phyloP scores from a whole-genome alignment of 495 filamentous ascomycete species.

The Geopyxis carbonaria region DNA sequence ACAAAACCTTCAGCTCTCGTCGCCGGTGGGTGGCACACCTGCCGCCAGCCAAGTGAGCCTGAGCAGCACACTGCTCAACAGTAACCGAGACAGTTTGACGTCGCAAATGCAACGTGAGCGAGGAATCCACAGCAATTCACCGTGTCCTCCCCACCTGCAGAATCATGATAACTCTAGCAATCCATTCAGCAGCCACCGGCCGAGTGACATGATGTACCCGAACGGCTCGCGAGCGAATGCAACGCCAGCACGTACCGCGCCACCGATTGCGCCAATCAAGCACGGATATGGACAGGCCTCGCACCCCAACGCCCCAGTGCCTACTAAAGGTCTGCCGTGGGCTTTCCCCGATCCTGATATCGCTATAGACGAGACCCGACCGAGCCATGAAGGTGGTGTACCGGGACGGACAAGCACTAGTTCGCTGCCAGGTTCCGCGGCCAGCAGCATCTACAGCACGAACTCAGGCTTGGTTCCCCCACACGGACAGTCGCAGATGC shows the following conservation, averaged over 20 bases:
- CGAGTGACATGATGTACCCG: not conserved
- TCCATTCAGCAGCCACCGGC: not conserved
- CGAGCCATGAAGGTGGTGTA: slow-evolving; percentile 14
- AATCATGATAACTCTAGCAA: not conserved
- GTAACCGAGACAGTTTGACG: slow-evolving; percentile 6
- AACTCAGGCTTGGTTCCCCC: slow-evolving; percentile 13
- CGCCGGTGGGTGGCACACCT: slow-evolving; percentile 21
- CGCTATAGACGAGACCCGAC: slow-evolving; percentile 15
- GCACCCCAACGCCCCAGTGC: slow-evolving; percentile 24
- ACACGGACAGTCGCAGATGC: slow-evolving; percentile 4
- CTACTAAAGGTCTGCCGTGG: slow-evolving; percentile 25
- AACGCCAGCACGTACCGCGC: slow-evolving; percentile 14
- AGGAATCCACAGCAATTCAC: slow-evolving; percentile 24
- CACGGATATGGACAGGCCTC: slow-evolving; percentile 19
- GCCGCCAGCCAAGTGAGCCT: slow-evolving; percentile 24
- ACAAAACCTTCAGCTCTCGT: slow-evolving; percentile 21
- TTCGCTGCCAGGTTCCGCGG: slow-evolving; percentile 17
- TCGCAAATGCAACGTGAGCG: slow-evolving; percentile 18
- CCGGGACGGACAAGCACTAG: slow-evolving; percentile 18
- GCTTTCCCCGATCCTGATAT: slow-evolving; percentile 25
- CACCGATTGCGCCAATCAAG: slow-evolving; percentile 14
- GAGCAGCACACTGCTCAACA: slow-evolving; percentile 18
- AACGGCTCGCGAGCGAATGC: not conserved
- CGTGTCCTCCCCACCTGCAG: slow-evolving; percentile 2
- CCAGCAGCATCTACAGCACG: slow-evolving; percentile 23